Evolutionary conservation across 116 monocot genomes (phyloP).

Genomic region (Trichopus zeylanicus): DNA sequence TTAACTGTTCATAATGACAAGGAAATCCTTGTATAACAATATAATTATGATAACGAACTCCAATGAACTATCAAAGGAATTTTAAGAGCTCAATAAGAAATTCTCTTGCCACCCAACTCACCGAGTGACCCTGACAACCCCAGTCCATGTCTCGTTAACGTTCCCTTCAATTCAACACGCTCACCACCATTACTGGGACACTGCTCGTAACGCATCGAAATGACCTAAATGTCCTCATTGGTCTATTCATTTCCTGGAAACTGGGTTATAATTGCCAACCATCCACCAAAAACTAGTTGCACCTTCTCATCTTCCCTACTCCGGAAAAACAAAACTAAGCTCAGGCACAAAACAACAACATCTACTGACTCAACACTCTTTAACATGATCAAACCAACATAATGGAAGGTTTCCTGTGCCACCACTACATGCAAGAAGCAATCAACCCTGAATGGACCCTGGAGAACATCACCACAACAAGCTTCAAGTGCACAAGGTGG

Average conservation of each 20-base stretch:
- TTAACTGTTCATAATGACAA: too few relatives aligned
- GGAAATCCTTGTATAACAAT: too few relatives aligned
- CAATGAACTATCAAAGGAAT: not conserved
- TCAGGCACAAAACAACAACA: too few relatives aligned
- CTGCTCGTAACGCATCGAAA: too few relatives aligned
- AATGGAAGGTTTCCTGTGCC: not conserved
- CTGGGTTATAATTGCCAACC: too few relatives aligned
- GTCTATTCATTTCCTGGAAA: too few relatives aligned
- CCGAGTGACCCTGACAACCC: not conserved
- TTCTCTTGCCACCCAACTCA: not conserved
- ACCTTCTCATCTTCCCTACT: not conserved
- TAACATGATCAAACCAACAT: too few relatives aligned
- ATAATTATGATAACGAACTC: too few relatives aligned
- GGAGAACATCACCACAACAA: constrained; percentile 13
- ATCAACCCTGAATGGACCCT: not conserved
- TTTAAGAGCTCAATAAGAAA: not conserved
- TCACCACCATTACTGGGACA: too few relatives aligned
- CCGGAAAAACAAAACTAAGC: not conserved
- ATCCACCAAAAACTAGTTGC: not conserved
- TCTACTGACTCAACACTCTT: too few relatives aligned
- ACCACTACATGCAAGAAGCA: not conserved
- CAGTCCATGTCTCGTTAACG: not conserved
- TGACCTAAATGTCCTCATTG: too few relatives aligned
- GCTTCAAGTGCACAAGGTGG: constrained; percentile 88
- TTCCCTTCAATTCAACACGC: not conserved